Evolutionary conservation across 768 basidiomycete genomes (phyloP), one percentile per base, ranked within the genome.

Genomic region (Kwoniella sp.): DNA sequence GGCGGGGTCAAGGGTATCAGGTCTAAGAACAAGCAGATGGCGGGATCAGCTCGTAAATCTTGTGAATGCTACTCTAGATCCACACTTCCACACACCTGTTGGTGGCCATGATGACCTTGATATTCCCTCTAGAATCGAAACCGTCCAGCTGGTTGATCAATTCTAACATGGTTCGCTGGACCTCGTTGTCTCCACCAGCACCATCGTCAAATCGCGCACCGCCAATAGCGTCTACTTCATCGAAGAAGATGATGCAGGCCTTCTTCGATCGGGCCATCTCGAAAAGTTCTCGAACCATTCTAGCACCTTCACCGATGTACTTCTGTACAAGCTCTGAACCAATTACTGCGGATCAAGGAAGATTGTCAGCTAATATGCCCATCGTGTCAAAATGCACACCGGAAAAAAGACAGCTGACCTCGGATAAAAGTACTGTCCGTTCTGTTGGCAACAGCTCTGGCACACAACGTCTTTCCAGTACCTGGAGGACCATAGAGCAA

Each of bases 261-360:
- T 98, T 98, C 84, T 98, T 98, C 69, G 88, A 88, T 67, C 96
- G 86, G 29, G 96, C 96, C 95, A 98, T 97, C 82, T 98, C 96
- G 80, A 99, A 99, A 62, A 98, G 83, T 77, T 98, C 96, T 52
- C 96, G 88, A 19, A 99, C 94, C 96, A 98, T 97, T 63, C 96
- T 85, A 7, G 96, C 96, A 64, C 96, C 96, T 81, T 99, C 96
- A 51, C 96, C 96, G 54, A 99, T 96, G 78, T 99, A 99, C 80
- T 99, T 99, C 81, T 99, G 96, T n/a, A 99, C 96, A 17, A 99
- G 85, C 80, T 99, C 96, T 13, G 95, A 97, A 15, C 96, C 96
- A 76, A 98, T 98, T 58, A 99, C 96, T 73, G 27, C 1, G 44
- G 22, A 19, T 44, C 7, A 33, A 13, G 40, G 40, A 44, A 15